Conservation (phyloP, 2,329 filamentous ascomycete species). For the Aspergillus niger region DNA sequence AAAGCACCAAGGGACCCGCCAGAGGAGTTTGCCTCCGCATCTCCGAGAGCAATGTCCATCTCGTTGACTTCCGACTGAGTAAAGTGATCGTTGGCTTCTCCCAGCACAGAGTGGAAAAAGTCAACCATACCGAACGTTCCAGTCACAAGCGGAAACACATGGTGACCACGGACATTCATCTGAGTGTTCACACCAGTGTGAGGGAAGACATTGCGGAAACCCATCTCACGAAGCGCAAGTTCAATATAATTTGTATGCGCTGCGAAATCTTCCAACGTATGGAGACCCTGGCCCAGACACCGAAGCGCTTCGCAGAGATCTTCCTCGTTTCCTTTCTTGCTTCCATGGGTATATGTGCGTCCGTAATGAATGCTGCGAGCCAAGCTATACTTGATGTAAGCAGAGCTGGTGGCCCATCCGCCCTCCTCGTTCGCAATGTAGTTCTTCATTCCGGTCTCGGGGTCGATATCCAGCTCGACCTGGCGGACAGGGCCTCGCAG, state of each 20-base stretch:
- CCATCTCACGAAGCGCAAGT: slow-evolving; percentile 72
- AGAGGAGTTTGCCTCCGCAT: slow-evolving; percentile 59
- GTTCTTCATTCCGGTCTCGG: slow-evolving; percentile 93
- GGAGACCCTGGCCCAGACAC: slow-evolving; percentile 73
- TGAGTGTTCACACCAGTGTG: slow-evolving; percentile 70
- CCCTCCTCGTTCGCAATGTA: slow-evolving; percentile 93
- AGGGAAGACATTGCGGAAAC: slow-evolving; percentile 68
- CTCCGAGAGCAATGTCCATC: slow-evolving; percentile 72
- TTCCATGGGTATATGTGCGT: slow-evolving; percentile 70
- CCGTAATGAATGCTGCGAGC: slow-evolving; percentile 75
- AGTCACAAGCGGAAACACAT: slow-evolving; percentile 74
- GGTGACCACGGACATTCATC: slow-evolving; percentile 65
- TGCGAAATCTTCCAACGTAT: slow-evolving; percentile 76
- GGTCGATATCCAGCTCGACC: slow-evolving; percentile 72
- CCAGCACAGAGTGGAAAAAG: slow-evolving; percentile 75
- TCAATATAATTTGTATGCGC: slow-evolving; percentile 85
- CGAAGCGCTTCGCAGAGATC: slow-evolving; percentile 80
- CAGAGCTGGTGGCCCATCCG: slow-evolving; percentile 84
- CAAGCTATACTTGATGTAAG: slow-evolving; percentile 77
- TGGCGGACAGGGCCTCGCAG: slow-evolving; percentile 76
- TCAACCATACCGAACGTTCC: slow-evolving; percentile 76
- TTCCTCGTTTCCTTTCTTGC: slow-evolving; percentile 67
- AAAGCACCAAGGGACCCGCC: slow-evolving; percentile 58
- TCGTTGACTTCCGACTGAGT: slow-evolving; percentile 83
- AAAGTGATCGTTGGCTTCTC: slow-evolving; percentile 80